Evolutionary conservation across 140 eudicot genomes (phyloP), one percentile per base, ranked within the genome.

Genomic region (Eryngium alpinum): DNA sequence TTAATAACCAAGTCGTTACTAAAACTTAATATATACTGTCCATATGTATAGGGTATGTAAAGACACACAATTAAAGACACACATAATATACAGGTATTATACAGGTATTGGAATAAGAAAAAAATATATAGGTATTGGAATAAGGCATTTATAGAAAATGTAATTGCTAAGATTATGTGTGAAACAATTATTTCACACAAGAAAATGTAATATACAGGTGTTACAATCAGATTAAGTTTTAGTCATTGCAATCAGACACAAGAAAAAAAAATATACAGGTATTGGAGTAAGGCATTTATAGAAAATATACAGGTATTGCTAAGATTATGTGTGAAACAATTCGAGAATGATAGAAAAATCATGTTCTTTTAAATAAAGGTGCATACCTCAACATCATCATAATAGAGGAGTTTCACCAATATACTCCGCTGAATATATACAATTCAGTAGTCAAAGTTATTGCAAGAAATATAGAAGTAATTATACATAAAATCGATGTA

Each of bases 341-440:
- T 12, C 60, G 28, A 76, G 21, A 31, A 21, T 76, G 75, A 46
- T 51, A 77, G 57, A 33, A 78, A 38, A 74, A 73, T 15, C 31
- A 10, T 85, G 79, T n/a, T n/a, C n/a, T n/a, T n/a, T 57, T 14
- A 82, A 24, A 79, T 77, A 59, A 82, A 84, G 73, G 69, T 82
- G 66, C 90, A 70, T 93, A 95, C 99, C 92, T 97, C 92, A 81
- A 95, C 97, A 89, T 92, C 97, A 84, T 95, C 97, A 81, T 89
- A 89, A 76, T 95, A 95, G 67, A 88, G 88, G 56, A 94, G 97
- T 87, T 95, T 95, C 99, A 95, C 92, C 96, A 95, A 69, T 75
- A 95, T 92, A 83, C 96, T 95, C 73, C 99, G 97, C 99, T 95
- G 98, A 86, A 85, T 86, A 77, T 19, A 73, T 60, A 31, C 25